These are phyloP conservation scores for Fusarium camptoceras DNA, from an alignment of 2,329 filamentous ascomycete species.

Conservation along the genomic window DNA sequence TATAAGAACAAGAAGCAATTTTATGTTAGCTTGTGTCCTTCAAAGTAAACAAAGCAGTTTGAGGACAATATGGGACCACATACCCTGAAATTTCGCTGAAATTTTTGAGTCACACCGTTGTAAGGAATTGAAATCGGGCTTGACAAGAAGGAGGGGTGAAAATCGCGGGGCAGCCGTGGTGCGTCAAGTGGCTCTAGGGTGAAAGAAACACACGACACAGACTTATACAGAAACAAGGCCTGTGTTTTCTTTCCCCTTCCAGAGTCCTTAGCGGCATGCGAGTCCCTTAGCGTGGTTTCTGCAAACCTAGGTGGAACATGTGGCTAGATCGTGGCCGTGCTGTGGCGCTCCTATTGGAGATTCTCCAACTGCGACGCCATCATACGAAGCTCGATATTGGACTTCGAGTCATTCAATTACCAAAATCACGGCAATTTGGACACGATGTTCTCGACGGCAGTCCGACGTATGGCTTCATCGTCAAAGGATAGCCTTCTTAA, in stretches of 20 bases:
- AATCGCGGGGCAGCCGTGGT: conserved; percentile 51
- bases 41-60: not conserved
- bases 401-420: conserved; percentile 26
- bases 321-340: conserved; percentile 43
- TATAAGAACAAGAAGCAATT: not conserved
- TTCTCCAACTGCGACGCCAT: conserved; percentile 19
- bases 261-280: not conserved
- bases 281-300: not conserved
- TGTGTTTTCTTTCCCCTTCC: conserved; percentile 1
- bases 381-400: conserved; percentile 10
- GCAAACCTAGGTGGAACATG: not conserved
- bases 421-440: not conserved
- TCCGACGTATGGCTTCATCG: conserved; percentile 51
- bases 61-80: conserved; percentile 8
- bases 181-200: conserved; percentile 7
- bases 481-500: conserved; percentile 47
- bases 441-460: conserved; percentile 52
- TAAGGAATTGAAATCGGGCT: conserved; percentile 35
- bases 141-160: conserved; percentile 51
- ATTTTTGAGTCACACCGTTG: conserved; percentile 51
- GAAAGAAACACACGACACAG: conserved; percentile 3
- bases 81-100: conserved; percentile 44
- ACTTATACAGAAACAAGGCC: not conserved
- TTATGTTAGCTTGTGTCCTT: conserved; percentile 14
- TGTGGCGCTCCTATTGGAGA: conserved; percentile 40